Base-by-base conservation (phyloP, 2,329 filamentous ascomycete genomes). In the Lasiodiplodia gonubiensis region DNA sequence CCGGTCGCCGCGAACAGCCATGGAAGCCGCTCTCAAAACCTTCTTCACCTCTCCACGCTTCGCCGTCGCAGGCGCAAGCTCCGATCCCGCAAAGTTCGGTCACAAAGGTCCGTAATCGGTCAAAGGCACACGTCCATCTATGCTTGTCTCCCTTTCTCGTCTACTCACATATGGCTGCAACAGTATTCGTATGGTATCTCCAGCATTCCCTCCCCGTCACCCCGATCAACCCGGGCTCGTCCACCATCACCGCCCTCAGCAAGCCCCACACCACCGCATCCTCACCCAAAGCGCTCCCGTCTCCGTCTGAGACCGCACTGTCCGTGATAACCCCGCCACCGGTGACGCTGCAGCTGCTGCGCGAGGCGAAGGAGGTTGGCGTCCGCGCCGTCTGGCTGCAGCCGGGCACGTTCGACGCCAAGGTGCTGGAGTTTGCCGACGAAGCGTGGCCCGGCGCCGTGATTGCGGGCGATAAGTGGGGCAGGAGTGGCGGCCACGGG, bases 111-210 rank as follows among this genome's bases (percentile, higher is more conserved):
- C 68, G 42, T 46, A 21, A n/a, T n/a, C 14, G 21, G 3, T 46
- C 18, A 3, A 11, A 14, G 8, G 12, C 4, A 39, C 11, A 4
- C 35, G 5, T 42, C 39, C 16, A 18, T 8, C 42, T 46, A 21
- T 33, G 30, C 30, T 33, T 33, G 30, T 33, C 30, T 33, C 30
- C 30, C 10, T 33, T 6, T 33, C 30, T 33, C 30, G 2, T 33
- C 30, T 6, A 33, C 30, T 33, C 30, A 8, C 33, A 53, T n/a
- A 25, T 53, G 10, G 27, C 33, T 25, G 18, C 53, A 14, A 60
- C 74, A 96, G 93, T 98, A 71, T 92, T 97, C 76, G 87, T 87
- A 16, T 98, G 94, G 94, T 98, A 98, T 79, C 86, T 92, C 67
- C 77, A 84, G 39, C 92, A 93, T 80, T 84, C 85, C 46, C 86